Percentiles rank a stretch among this genome's conserved stretches.
Conservation (phyloP, 2,329 filamentous ascomycete species). For the Periconia sp. region DNA sequence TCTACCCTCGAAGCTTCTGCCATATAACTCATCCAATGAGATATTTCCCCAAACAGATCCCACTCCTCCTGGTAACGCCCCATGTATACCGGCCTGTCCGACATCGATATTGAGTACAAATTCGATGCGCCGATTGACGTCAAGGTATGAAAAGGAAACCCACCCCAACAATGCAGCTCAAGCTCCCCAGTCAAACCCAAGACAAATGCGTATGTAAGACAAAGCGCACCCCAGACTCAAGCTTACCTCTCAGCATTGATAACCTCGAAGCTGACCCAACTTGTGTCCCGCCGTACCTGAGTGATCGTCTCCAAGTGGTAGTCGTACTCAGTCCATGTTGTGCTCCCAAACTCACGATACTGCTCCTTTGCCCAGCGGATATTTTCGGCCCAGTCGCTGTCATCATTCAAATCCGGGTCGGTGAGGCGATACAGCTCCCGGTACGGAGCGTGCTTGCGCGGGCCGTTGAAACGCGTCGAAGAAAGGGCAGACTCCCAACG, state of each 20-base stretch:
- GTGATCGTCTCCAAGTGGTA: constrained; percentile 26
- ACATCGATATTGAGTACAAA: no score
- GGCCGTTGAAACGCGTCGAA: constrained; percentile 19
- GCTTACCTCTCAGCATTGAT: background rate
- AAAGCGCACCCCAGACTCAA: background rate
- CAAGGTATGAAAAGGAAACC: no score
- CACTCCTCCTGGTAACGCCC: no score
- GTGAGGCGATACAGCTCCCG: constrained; percentile 30
- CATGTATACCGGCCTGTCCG: no score
- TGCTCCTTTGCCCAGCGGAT: constrained; percentile 38
- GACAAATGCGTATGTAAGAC: no score
- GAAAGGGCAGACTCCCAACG: constrained; percentile 19
- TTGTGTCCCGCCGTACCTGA: constrained; percentile 12
- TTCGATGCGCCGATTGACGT: no score
- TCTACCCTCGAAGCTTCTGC: no score
- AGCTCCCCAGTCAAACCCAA: no score
- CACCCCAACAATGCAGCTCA: background rate
- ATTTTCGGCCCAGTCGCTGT: constrained; percentile 35
- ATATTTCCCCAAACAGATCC: no score
- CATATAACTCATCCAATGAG: no score
- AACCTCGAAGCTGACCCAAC: constrained; percentile 30
- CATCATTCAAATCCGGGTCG: constrained; percentile 13
- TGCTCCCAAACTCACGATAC: constrained; percentile 15
- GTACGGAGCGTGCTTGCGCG: constrained; percentile 21
- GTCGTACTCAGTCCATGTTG: constrained; percentile 32